Conservation (phyloP, 306 rosid genomes). For the Comarum palustre region DNA sequence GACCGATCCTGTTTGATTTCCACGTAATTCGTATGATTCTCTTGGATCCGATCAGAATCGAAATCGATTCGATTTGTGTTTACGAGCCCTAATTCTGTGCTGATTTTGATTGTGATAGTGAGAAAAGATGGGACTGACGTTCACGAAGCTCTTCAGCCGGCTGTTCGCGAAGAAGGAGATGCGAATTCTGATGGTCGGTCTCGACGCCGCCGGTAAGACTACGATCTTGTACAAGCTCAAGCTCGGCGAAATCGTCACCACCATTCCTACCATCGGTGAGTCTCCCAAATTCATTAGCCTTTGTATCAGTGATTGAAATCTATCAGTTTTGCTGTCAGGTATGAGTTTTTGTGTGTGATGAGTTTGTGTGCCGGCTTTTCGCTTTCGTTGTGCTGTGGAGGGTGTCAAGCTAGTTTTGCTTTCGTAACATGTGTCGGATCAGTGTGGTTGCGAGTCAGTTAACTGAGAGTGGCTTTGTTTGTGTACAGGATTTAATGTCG, state of each 20-base stretch:
- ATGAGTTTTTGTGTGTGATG: background rate
- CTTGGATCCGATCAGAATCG: slow-evolving; percentile 15
- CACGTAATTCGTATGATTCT: background rate
- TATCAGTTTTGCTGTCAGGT: background rate
- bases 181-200: slow-evolving; percentile 98
- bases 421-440: background rate
- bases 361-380: no score
- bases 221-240: slow-evolving; percentile 90
- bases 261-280: slow-evolving; percentile 88
- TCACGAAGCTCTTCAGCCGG: slow-evolving; percentile 90
- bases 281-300: slow-evolving; percentile 8
- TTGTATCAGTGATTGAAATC: background rate
- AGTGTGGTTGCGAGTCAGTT: background rate
- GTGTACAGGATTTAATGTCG: slow-evolving; percentile 96
- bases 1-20: slow-evolving; percentile 1
- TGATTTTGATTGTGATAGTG: background rate
- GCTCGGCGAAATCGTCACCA: slow-evolving; percentile 95
- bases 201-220: slow-evolving; percentile 99
- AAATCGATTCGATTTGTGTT: background rate
- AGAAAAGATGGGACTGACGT: slow-evolving; percentile 71
- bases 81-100: background rate
- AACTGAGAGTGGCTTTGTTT: slow-evolving; percentile 15
- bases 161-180: slow-evolving; percentile 89
- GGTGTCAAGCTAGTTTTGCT: background rate
- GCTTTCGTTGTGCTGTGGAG: background rate